Base-by-base conservation (phyloP, 1,284 basidiomycete species). In the Phlebopus sp. region DNA sequence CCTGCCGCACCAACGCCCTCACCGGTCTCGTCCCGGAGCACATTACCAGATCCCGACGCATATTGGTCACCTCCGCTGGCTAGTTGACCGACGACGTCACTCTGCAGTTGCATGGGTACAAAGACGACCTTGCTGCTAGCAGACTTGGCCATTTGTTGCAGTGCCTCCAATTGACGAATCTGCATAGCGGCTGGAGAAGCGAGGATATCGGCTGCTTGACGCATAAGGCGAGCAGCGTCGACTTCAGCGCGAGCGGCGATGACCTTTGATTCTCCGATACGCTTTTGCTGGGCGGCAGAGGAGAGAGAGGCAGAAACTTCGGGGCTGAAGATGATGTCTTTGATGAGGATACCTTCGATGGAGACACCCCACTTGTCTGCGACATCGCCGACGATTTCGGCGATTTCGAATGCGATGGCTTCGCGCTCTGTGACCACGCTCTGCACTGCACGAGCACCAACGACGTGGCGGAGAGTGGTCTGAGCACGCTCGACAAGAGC, bases 191-290 rank as follows among this genome's bases (percentile, higher is more conserved):
- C 92, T 15, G 92, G 93, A 7, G 84, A 88, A 11, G 92, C 90
- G 59, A 96, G 78, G 59, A 96, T 95, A 70, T 96, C 86, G 46
- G 92, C 91, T 5, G 92, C 91, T 67, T 93, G 90, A 49, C 92
- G 79, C 94, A 97, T 97, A 64, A 97, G 82, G 58, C 91, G 82
- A 37, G 95, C 93, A 34, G 92, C 79, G 65, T 97, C 92, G 54
- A 97, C 95, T 73, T 98, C 95, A 15, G 95, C 96, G 53, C 92
- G 82, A 0, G 95, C 96, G 39, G 93, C 93, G 59, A 98, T 97
- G 64, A 98, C 92, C 70, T 95, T 97, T 65, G 81, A 83, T 72
- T 97, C 95, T 70, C 93, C 95, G 55, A 97, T 85, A 52, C 95
- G 82, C 78, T 95, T 96, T 74, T 92, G 88, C 64, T 95, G 92